Evolutionary conservation across 169 alveolate genomes (phyloP), one percentile per base, ranked within the genome.

Genomic region (Plasmodium gallinaceum): DNA sequence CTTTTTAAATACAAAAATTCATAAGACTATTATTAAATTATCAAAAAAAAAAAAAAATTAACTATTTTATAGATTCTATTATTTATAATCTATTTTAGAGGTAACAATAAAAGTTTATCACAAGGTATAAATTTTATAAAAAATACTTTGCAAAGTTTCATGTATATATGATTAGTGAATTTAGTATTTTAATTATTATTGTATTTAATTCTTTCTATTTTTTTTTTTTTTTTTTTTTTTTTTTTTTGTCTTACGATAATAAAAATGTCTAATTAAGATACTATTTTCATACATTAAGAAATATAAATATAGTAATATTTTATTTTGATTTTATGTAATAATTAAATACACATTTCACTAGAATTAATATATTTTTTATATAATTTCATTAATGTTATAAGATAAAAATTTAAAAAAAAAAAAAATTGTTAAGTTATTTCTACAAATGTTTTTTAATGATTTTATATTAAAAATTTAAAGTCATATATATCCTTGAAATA

Each of bases 211-310:
- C 4, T 2, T 2, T 32, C 4, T 32, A 32, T 2, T 32, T 32
- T 32, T 2, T 2, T 32, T 24, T 32, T 24, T 22, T 22, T 62
- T 62, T 22, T 62, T 62, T 62, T 62, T 62, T 62, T 62, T 62
- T 62, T 62, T 62, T 62, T 62, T 62, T 62, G 71, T 62, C 71
- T 62, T 26, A 62, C 46, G 48, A 8, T 26, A 26, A 6, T 8
- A 45, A 8, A 62, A 20, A 20, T 62, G 46, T 62, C 71, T 62
- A 22, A 16, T 16, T 26, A 0, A 2, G 2, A 22, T 62, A 18
- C 32, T 48, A 48, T 48, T 1, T 48, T 48, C 0, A 48, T 48
- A 48, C 5, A 48, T 48, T 9, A 57, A 57, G 2, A 20, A 7
- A 57, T 22, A 16, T 57, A 57, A 5, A 14, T 12, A 54, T 54